phyloP scores from a whole-genome alignment of 202 grass and related monocot genomes.

The Elaeis oleifera region DNA sequence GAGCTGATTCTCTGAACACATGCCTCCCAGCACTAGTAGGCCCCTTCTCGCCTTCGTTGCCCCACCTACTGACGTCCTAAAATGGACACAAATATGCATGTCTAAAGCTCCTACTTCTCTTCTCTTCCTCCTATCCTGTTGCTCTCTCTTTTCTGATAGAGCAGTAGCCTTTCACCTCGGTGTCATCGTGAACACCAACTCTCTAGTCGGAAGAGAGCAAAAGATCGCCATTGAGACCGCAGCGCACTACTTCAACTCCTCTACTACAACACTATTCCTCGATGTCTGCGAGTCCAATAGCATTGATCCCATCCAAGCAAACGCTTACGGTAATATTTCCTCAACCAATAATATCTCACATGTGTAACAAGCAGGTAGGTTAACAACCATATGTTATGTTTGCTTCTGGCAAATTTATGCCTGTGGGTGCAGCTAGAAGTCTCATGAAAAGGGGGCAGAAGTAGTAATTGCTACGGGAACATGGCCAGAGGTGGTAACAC shows the following conservation, averaged over 20 bases:
- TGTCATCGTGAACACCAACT: not conserved
- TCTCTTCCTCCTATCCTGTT: not conserved
- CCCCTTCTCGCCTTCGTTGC: no score
- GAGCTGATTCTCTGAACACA: no score
- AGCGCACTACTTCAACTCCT: not conserved
- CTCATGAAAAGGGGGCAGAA: constrained; percentile 18
- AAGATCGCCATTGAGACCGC: not conserved
- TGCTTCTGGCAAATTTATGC: no score
- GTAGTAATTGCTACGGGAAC: constrained; percentile 21
- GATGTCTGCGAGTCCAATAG: not conserved
- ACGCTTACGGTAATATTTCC: no score
- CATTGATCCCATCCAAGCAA: not conserved
- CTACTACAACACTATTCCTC: constrained; percentile 1
- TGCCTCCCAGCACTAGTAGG: no score
- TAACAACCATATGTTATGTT: no score
- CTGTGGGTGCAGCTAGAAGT: constrained; percentile 12
- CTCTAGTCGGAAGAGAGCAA: not conserved
- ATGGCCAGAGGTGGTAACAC: constrained; percentile 11
- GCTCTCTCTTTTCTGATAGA: not conserved
- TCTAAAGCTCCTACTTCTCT: not conserved
- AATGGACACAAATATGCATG: no score
- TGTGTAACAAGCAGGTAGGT: no score
- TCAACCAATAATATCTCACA: no score
- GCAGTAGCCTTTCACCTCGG: not conserved
- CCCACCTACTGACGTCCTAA: no score